A percentile compares a stretch with the other conserved stretches of the same genome.
Conservation (phyloP, 768 basidiomycete genomes). For the Leccinum olivaceopallidum region DNA sequence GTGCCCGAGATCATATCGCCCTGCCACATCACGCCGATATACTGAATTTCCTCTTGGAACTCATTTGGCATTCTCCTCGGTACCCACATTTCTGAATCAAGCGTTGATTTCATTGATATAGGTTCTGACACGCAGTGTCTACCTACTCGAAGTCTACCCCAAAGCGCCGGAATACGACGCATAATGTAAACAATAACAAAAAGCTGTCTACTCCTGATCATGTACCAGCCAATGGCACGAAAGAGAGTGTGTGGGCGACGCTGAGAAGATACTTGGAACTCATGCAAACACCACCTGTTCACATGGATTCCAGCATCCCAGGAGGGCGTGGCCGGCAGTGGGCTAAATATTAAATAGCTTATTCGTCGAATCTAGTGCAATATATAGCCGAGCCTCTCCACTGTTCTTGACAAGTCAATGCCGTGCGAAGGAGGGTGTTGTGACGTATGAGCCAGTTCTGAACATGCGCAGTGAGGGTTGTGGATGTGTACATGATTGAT, state of each 20-base stretch:
- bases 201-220: conserved; percentile 15
- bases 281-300: conserved; percentile 21
- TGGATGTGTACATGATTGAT: conserved; percentile 1
- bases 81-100: not conserved
- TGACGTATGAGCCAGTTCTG: conserved; percentile 9
- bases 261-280: conserved; percentile 4
- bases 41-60: not conserved
- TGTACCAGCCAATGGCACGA: conserved; percentile 14
- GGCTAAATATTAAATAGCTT: conserved; percentile 27
- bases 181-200: conserved; percentile 29
- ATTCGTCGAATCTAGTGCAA: conserved; percentile 18
- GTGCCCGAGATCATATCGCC: not conserved
- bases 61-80: not conserved
- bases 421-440: conserved; percentile 10
- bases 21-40: not conserved
- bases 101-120: not conserved
- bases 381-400: conserved; percentile 27
- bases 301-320: conserved; percentile 13
- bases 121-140: conserved; percentile 5
- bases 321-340: conserved; percentile 12
- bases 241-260: conserved; percentile 6
- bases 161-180: conserved; percentile 10
- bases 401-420: conserved; percentile 13
- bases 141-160: conserved; percentile 3
- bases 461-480: conserved; percentile 12